Evolutionary conservation across 176 grass and related monocot species (phyloP).

Genomic region (Lolium perenne): DNA sequence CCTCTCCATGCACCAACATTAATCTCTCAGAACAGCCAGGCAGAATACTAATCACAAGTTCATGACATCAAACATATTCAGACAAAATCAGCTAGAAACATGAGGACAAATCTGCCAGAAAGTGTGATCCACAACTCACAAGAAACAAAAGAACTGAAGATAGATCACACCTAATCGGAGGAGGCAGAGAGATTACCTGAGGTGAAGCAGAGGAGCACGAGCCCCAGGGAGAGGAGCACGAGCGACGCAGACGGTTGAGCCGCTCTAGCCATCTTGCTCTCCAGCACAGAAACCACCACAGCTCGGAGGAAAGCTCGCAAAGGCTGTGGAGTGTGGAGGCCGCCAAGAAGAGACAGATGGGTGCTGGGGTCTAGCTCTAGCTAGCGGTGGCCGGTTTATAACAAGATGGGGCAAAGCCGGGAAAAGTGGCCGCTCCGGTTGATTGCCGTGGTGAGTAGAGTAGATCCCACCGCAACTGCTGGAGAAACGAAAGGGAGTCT

Average conservation of each 20-base stretch:
- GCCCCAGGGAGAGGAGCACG: conserved; percentile 45
- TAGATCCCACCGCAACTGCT: conserved; percentile 10
- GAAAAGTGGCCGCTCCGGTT: neutral
- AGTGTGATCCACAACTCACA: neutral
- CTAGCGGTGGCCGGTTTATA: conserved; percentile 21
- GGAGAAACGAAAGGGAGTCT: neutral
- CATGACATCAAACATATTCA: neutral
- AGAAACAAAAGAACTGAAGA: conserved; percentile 26
- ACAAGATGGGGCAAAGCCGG: neutral
- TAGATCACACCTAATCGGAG: neutral
- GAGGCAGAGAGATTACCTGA: conserved; percentile 48
- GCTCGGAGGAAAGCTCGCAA: neutral
- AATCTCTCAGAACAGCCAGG: neutral
- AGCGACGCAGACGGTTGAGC: conserved; percentile 38
- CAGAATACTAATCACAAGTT: neutral
- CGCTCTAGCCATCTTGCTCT: conserved; percentile 38
- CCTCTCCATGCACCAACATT: neutral
- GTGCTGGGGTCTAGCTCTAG: conserved; percentile 15
- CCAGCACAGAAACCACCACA: neutral
- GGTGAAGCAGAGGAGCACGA: conserved; percentile 64
- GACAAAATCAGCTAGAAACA: neutral
- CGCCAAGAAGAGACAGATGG: conserved; percentile 35
- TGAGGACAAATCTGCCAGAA: neutral
- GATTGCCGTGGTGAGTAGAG: conserved; percentile 45
- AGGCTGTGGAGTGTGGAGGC: conserved; percentile 9